Base-by-base conservation (phyloP, 2,329 filamentous ascomycete species). In the Aspergillus floridensis region DNA sequence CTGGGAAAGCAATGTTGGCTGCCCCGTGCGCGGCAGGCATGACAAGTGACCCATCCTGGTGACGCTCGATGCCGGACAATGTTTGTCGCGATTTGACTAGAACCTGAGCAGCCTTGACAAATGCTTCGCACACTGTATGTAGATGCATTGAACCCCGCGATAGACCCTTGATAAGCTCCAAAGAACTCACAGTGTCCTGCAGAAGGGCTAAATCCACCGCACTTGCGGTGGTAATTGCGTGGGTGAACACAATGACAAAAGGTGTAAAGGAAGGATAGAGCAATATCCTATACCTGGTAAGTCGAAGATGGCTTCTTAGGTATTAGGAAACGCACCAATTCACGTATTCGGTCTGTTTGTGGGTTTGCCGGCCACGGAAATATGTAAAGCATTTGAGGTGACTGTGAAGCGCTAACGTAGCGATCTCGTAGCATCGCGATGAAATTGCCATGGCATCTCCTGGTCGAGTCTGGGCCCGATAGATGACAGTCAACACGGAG, bases 331-430 rank as follows among this genome's bases (percentile, higher is more conserved):
- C 66, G 12, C 21, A 70, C 67, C 65, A 68, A 16, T 68, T 67
- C 2, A 68, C 68, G 41, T 70, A 70, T 68, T 70, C 68, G 2
- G 63, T 64, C 53, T 70, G 65, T 44, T 70, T 70, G 53, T 70
- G 66, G 5, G 63, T 67, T 31, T 68, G 59, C 7, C 65, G 63
- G 19, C 62, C 63, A 2, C 65, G 62, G 56, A 70, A 70, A 55
- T 66, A 66, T 2, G 63, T 62, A 49, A 70, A 69, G 54, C 64
- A 67, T 51, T 67, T 64, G 2, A 71, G 62, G 44, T 71, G 69
- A n/a, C 66, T 66, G 21, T 68, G 62, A 10, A 71, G 53, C 1
- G 67, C 69, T 21, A 66, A 53, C 11, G 62, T 65, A 8, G 68
- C 68, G 1, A 68, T 62, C 31, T 70, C 68, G 32, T 69, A 65